Conservation (phyloP, 768 basidiomycete genomes). For the Tephrocybe rancida region DNA sequence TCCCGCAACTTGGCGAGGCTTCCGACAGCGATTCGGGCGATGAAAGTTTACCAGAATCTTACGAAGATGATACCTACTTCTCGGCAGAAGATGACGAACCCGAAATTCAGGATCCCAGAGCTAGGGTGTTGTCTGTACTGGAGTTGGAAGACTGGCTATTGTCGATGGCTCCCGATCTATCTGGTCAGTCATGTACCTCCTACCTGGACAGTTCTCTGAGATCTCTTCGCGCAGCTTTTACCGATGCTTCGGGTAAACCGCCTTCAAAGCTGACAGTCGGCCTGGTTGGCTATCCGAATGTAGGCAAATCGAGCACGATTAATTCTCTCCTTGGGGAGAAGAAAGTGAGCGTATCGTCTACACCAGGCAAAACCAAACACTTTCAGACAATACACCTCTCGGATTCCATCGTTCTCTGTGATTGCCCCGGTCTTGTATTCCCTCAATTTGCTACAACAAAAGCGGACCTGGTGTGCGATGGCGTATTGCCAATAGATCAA, state of each 20-base stretch:
- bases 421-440: conserved; percentile 98
- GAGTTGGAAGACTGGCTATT: conserved; percentile 88
- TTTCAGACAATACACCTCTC: conserved; percentile 98
- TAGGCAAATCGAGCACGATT: conserved; percentile 97
- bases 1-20: conserved; percentile 11
- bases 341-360: conserved; percentile 97
- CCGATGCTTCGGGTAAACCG: conserved; percentile 53
- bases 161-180: conserved; percentile 68
- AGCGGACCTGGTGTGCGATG: conserved; percentile 95
- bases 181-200: conserved; percentile 42
- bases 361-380: conserved; percentile 98
- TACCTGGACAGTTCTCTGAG: conserved; percentile 3
- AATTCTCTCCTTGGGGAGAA: conserved; percentile 96
- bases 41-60: conserved; percentile 24
- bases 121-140: conserved; percentile 78
- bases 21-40: conserved; percentile 30
- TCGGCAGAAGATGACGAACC: conserved; percentile 55
- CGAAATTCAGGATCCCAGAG: conserved; percentile 62
- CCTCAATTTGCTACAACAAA: conserved; percentile 98
- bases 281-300: conserved; percentile 97
- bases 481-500: conserved; percentile 97
- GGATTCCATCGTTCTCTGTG: conserved; percentile 83
- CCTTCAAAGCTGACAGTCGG: conserved; percentile 77
- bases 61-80: conserved; percentile 40
- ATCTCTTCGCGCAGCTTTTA: conserved; percentile 52